phyloP scores from a whole-genome alignment of 345 rosid genomes.

The Pelargonium nanum region DNA sequence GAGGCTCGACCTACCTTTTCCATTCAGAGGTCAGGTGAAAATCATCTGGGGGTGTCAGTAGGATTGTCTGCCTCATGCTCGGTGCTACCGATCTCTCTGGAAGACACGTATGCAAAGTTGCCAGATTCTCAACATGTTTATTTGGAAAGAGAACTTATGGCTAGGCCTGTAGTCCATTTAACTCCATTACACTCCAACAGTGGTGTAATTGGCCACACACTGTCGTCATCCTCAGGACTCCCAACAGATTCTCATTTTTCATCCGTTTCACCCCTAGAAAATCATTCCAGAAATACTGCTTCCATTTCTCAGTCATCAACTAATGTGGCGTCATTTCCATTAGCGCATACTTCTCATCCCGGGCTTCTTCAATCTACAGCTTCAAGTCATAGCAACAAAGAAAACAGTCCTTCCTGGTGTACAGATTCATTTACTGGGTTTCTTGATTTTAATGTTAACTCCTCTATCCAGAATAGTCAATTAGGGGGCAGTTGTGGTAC shows the following conservation, averaged over 20 bases:
- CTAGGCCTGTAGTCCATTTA: slow-evolving; percentile 12
- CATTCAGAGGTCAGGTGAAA: neutral
- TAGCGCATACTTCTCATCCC: slow-evolving; percentile 22
- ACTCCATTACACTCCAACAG: slow-evolving; percentile 28
- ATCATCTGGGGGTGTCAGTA: neutral
- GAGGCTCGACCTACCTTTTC: neutral
- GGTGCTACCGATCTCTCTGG: too few relatives aligned
- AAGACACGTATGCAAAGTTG: too few relatives aligned
- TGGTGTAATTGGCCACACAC: slow-evolving; percentile 51
- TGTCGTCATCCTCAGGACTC: slow-evolving; percentile 66
- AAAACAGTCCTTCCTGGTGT: slow-evolving; percentile 48
- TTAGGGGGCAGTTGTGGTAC: slow-evolving; percentile 39
- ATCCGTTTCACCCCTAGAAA: slow-evolving; percentile 33
- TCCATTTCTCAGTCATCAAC: slow-evolving; percentile 36
- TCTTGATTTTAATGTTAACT: slow-evolving; percentile 38
- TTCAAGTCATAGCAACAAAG: slow-evolving; percentile 25
- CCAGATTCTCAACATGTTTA: neutral
- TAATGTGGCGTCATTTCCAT: slow-evolving; percentile 11
- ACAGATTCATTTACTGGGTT: slow-evolving; percentile 34
- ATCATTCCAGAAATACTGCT: slow-evolving; percentile 29
- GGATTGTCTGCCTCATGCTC: too few relatives aligned
- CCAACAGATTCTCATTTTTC: slow-evolving; percentile 49
- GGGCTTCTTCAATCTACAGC: slow-evolving; percentile 28
- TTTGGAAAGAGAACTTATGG: neutral
- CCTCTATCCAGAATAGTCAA: slow-evolving; percentile 31